Conservation (phyloP, 495 filamentous ascomycete genomes). For the Xylaria intraflava region DNA sequence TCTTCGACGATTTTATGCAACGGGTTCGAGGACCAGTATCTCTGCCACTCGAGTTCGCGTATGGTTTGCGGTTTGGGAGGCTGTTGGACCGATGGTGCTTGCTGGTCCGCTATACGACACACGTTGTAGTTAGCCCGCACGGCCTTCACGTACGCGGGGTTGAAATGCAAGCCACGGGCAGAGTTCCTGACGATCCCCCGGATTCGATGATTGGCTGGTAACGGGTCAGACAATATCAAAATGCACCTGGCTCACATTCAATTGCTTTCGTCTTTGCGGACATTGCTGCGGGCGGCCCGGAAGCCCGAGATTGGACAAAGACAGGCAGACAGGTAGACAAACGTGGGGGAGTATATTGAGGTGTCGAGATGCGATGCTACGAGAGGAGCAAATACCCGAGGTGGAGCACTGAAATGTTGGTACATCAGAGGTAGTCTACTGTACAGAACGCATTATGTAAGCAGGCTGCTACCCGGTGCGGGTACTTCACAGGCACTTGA, state of each 20-base stretch:
- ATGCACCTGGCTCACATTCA: slow-evolving; percentile 17
- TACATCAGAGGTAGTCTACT: no score
- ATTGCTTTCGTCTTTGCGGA: slow-evolving; percentile 25
- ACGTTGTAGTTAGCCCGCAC: slow-evolving; percentile 3
- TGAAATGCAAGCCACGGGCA: not conserved
- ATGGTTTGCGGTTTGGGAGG: slow-evolving; percentile 23
- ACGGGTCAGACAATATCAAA: not conserved
- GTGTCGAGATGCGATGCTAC: no score
- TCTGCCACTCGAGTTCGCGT: slow-evolving; percentile 30
- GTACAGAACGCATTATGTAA: no score
- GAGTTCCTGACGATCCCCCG: not conserved
- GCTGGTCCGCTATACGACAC: slow-evolving; percentile 12
- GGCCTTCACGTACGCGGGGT: not conserved
- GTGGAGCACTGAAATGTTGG: no score
- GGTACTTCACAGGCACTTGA: no score
- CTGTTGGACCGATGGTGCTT: slow-evolving; percentile 13
- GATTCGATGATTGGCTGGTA: not conserved
- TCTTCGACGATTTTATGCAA: slow-evolving; percentile 27
- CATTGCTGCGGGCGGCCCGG: slow-evolving; percentile 13
- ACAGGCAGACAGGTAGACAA: not conserved
- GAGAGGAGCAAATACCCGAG: no score
- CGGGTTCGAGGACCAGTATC: slow-evolving; percentile 33
- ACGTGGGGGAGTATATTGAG: not conserved
- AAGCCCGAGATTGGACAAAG: not conserved
- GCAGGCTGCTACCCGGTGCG: no score